A percentile compares a stretch with the other conserved stretches of the same genome.
Evolutionary conservation across 1,284 basidiomycete genomes (phyloP).

Genomic region (Hortiboletus rubellus): DNA sequence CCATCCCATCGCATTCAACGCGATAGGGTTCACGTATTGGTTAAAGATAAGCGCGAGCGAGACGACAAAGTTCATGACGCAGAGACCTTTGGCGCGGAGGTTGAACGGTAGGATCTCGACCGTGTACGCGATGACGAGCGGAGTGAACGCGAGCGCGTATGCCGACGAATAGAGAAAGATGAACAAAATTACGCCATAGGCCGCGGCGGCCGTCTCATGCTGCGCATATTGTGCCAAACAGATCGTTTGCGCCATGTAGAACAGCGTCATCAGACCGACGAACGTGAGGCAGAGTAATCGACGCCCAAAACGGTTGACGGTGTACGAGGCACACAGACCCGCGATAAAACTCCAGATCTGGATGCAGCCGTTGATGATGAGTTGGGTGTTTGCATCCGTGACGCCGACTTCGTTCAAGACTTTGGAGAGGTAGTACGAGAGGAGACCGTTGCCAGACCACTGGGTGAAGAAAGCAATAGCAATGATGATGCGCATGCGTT

Average conservation of each 20-base stretch:
- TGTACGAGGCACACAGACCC: conserved; percentile 58
- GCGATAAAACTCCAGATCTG: conserved; percentile 73
- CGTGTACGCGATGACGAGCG: conserved; percentile 72
- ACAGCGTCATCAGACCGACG: conserved; percentile 63
- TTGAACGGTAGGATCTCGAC: conserved; percentile 73
- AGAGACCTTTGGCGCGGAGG: conserved; percentile 79
- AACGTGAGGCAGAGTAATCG: conserved; percentile 65
- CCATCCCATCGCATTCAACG: conserved; percentile 59
- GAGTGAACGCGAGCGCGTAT: conserved; percentile 73
- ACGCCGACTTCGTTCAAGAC: conserved; percentile 74
- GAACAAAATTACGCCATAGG: conserved; percentile 71
- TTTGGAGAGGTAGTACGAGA: conserved; percentile 74
- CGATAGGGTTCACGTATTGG: conserved; percentile 83
- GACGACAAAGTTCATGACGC: conserved; percentile 68
- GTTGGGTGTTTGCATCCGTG: conserved; percentile 56
- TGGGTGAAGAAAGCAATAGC: conserved; percentile 72
- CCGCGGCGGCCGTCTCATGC: conserved; percentile 45
- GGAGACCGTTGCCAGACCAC: conserved; percentile 76
- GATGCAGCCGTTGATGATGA: conserved; percentile 71
- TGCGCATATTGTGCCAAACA: conserved; percentile 64
- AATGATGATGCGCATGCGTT: conserved; percentile 68
- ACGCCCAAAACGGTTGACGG: conserved; percentile 61
- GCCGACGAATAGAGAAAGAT: conserved; percentile 73
- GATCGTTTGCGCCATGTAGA: conserved; percentile 71
- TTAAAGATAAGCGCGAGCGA: conserved; percentile 74